Base-by-base conservation (phyloP, 805 yeast species). In the Zygosaccharomyces bisporus region DNA sequence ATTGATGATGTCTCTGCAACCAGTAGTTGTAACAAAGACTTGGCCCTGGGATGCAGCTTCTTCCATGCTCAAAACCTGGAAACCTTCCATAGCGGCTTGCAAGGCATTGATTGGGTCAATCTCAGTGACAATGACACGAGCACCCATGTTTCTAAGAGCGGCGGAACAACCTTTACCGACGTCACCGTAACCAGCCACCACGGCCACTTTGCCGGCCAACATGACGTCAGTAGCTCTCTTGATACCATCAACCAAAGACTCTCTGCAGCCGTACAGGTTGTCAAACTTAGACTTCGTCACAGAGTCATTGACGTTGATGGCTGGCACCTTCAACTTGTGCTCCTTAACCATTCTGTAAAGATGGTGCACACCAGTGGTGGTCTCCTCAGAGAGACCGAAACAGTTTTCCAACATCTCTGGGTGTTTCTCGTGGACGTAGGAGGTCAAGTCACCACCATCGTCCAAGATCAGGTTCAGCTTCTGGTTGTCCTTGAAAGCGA, bases 121-220 rank as follows among this genome's bases (percentile, higher is more conserved):
- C 79, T 91, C 99, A 60, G 98, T 85, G 66, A 91, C 89, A 57
- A 93, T 80, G 62, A 91, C 99, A 74, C 96, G 86, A 58, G 99
- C 96, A 78, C 99, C 99, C 97, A 91, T 90, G 69, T 95, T 90
- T 76, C 87, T 84, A 66, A 93, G 81, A 57, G 99, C 96, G 87
- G 89, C 85, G 71, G 96, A 97, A 81, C 99, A 91, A 73, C 99
- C 99, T 79, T 91, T 91, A 78, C 99, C 99, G 68, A 91, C 99
- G 70, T 91, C 99, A 81, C 99, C 99, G 79, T 83, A 91, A 75
- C 99, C 99, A 52, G 96, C 97, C 63, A 91, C 98, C 63, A 91
- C 95, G 52, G 98, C 95, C 67, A 87, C 93, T 79, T 91, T 91
- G 77, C 99, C 99, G 59, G 97, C 98, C 67, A 91, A 84, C 98